These are phyloP conservation scores for Sporothrix protearum DNA, from an alignment of 2,329 filamentous ascomycete genomes.

Conservation along the genomic window DNA sequence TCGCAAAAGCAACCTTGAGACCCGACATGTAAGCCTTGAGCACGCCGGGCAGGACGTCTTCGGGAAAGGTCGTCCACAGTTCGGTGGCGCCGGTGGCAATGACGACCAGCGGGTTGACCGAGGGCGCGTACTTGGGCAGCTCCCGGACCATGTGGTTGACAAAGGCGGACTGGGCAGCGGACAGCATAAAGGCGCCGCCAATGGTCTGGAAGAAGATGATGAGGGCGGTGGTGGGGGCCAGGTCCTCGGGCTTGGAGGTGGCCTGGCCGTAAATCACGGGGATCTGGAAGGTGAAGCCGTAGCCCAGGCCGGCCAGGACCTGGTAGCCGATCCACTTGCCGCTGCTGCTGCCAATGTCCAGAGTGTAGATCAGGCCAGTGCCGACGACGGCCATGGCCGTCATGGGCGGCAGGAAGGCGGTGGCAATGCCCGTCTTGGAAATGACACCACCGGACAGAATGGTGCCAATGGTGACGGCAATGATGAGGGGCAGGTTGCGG, in stretches of 20 bases:
- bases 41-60: constrained; percentile 47
- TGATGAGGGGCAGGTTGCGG: constrained; percentile 41
- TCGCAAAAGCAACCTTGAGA: constrained; percentile 32
- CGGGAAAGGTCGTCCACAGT: constrained; percentile 46
- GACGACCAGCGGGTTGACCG: constrained; percentile 29
- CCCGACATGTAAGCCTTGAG: constrained; percentile 54
- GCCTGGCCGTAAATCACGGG: constrained; percentile 41
- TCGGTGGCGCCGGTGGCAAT: constrained; percentile 45
- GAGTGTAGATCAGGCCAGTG: constrained; percentile 40
- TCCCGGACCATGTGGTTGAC: constrained; percentile 37
- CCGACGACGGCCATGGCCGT: constrained; percentile 37
- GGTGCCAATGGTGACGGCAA: constrained; percentile 39
- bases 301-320: constrained; percentile 45
- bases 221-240: constrained; percentile 41
- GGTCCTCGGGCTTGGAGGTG: constrained; percentile 35
- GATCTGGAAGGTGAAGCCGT: constrained; percentile 45
- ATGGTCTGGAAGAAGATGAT: constrained; percentile 44
- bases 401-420: constrained; percentile 37
- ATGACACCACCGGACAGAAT: constrained; percentile 38
- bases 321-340: constrained; percentile 49
- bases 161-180: constrained; percentile 41
- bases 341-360: constrained; percentile 35
- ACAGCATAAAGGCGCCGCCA: constrained; percentile 48
- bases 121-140: constrained; percentile 29
- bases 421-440: constrained; percentile 34